These are phyloP conservation scores for Trichosanthes truncata DNA, from an alignment of 306 rosid genomes.

Conservation along the genomic window DNA sequence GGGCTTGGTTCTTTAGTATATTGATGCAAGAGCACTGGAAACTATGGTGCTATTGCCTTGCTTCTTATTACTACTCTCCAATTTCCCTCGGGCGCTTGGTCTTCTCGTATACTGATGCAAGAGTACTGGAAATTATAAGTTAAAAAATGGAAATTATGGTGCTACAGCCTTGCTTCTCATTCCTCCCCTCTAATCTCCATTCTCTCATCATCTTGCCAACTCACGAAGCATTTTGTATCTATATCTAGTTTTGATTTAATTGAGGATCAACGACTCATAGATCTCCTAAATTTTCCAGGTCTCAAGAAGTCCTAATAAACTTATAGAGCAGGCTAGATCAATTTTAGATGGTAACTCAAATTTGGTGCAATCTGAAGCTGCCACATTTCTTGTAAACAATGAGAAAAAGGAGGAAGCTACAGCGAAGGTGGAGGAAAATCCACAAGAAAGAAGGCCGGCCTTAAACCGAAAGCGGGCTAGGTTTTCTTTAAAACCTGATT, in stretches of 20 bases:
- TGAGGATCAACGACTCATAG: background rate
- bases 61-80: background rate
- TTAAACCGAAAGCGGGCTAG: conserved; percentile 59
- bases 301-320: conserved; percentile 33
- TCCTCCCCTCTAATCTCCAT: background rate
- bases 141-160: background rate
- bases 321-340: conserved; percentile 32
- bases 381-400: conserved; percentile 3
- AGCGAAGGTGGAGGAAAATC: conserved; percentile 28
- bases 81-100: background rate
- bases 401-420: conserved; percentile 15
- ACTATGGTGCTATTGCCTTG: background rate
- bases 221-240: background rate
- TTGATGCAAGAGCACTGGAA: background rate
- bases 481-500: conserved; percentile 49
- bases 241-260: background rate
- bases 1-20: background rate
- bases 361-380: conserved; percentile 15
- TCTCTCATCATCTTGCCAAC: background rate
- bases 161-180: background rate
- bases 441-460: conserved; percentile 55
- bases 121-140: background rate
- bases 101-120: background rate
- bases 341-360: conserved; percentile 22
- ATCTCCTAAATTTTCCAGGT: conserved; percentile 28